Evolutionary conservation across 1,284 basidiomycete genomes (phyloP).

Genomic region (Trichosporon coremiiforme): DNA sequence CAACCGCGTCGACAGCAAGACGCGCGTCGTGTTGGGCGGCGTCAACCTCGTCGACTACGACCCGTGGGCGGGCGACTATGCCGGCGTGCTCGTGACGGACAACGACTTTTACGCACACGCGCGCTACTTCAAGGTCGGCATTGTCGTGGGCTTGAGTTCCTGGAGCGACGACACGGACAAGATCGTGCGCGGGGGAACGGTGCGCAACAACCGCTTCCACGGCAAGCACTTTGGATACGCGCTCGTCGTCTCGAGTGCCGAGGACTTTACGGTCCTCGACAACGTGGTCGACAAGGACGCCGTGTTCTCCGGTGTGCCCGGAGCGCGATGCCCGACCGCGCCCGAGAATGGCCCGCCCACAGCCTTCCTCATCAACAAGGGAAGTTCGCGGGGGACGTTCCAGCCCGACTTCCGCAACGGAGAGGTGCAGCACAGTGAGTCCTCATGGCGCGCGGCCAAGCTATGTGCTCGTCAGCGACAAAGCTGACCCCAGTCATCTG

Average conservation of each 20-base stretch:
- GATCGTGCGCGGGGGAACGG: conserved; percentile 49
- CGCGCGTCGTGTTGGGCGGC: conserved; percentile 54
- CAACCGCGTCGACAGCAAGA: conserved; percentile 53
- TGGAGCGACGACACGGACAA: conserved; percentile 57
- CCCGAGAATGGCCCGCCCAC: conserved; percentile 53
- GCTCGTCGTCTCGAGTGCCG: conserved; percentile 53
- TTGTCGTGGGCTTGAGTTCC: conserved; percentile 55
- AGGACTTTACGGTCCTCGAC: conserved; percentile 50
- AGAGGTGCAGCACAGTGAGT: conserved; percentile 57
- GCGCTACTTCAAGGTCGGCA: conserved; percentile 54
- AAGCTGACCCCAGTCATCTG: conserved; percentile 52
- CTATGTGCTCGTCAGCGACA: background rate
- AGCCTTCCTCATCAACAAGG: conserved; percentile 54
- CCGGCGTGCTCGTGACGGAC: conserved; percentile 47
- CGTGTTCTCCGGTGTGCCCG: conserved; percentile 49
- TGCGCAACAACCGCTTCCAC: conserved; percentile 51
- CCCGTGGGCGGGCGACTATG: conserved; percentile 57
- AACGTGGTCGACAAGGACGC: conserved; percentile 45
- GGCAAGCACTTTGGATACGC: conserved; percentile 56
- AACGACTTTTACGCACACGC: conserved; percentile 54
- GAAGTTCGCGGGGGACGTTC: conserved; percentile 49
- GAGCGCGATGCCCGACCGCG: conserved; percentile 50
- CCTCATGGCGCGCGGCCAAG: no score
- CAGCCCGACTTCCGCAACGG: conserved; percentile 57
- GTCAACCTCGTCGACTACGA: conserved; percentile 57